Conservation (phyloP, 2,329 filamentous ascomycete species). For the Penicillium sp. region DNA sequence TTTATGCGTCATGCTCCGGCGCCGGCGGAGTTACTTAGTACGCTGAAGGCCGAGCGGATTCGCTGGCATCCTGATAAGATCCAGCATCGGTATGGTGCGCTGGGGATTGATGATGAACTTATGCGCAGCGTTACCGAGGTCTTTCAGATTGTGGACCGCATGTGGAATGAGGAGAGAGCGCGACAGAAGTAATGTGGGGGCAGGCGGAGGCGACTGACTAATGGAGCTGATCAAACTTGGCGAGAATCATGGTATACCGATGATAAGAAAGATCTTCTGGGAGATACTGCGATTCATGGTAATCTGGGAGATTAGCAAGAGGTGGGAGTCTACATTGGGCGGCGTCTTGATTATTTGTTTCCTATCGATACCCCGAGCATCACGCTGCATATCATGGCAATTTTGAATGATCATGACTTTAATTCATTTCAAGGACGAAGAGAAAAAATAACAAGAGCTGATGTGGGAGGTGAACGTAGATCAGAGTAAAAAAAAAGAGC, state of each 20-base stretch:
- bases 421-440: slow-evolving; percentile 20
- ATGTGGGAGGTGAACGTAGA: slow-evolving; percentile 8
- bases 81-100: slow-evolving; percentile 76
- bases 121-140: slow-evolving; percentile 82
- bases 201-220: too few species aligned
- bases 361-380: slow-evolving; percentile 13
- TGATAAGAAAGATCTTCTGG: too few species aligned
- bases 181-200: slow-evolving; percentile 10
- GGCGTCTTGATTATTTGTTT: slow-evolving; percentile 5
- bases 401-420: slow-evolving; percentile 18
- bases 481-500: slow-evolving; percentile 13
- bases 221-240: too few species aligned
- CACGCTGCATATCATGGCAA: background rate
- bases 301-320: background rate
- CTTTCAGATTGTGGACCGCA: slow-evolving; percentile 81
- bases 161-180: slow-evolving; percentile 66
- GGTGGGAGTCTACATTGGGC: slow-evolving; percentile 3
- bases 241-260: too few species aligned
- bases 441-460: slow-evolving; percentile 9
- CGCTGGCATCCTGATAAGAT: slow-evolving; percentile 98
- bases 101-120: slow-evolving; percentile 65
- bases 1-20: slow-evolving; percentile 64
- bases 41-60: slow-evolving; percentile 79
- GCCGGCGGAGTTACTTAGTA: slow-evolving; percentile 41
- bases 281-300: too few species aligned